These are phyloP conservation scores for Penicillium brevicompactum DNA, from an alignment of 2,329 filamentous ascomycete species.

Conservation along the genomic window DNA sequence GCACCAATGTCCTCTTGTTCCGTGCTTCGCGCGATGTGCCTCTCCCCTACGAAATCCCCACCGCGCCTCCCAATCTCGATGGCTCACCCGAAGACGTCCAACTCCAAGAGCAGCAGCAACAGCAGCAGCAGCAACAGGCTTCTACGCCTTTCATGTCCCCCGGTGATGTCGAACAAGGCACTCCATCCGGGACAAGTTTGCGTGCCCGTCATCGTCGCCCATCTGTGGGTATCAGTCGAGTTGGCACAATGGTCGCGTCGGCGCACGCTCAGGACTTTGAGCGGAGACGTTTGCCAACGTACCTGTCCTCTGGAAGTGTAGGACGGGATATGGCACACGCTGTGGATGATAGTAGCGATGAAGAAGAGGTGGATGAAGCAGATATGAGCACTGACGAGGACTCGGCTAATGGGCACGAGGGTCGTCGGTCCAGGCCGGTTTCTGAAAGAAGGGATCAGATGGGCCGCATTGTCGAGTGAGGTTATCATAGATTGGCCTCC, in stretches of 20 bases:
- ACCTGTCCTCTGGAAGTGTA: conserved; percentile 40
- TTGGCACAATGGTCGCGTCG: conserved; percentile 71
- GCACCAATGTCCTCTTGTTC: conserved; percentile 85
- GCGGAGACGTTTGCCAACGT: conserved; percentile 64
- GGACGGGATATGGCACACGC: conserved; percentile 35
- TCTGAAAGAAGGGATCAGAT: conserved; percentile 2
- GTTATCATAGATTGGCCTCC: neutral
- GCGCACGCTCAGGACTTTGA: conserved; percentile 93
- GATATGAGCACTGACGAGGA: conserved; percentile 34
- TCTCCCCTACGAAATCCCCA: conserved; percentile 69
- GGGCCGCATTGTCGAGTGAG: conserved; percentile 10
- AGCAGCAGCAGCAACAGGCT: conserved; percentile 17
- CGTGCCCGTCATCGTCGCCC: conserved; percentile 31
- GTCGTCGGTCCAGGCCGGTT: neutral
- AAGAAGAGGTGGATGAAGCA: conserved; percentile 32
- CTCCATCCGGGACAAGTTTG: conserved; percentile 28
- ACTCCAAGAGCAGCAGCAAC: conserved; percentile 28
- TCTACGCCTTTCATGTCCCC: conserved; percentile 20
- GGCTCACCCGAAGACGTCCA: conserved; percentile 24
- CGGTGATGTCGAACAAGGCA: conserved; percentile 32
- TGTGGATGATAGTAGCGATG: conserved; percentile 43
- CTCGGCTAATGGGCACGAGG: conserved; percentile 5
- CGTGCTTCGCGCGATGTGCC: conserved; percentile 87
- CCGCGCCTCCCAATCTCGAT: conserved; percentile 14
- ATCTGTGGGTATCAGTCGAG: conserved; percentile 49